Evolutionary conservation across 192 early-diverging fungal species (phyloP), one percentile per base, ranked within the genome.

Genomic region (Coemansia sp.): DNA sequence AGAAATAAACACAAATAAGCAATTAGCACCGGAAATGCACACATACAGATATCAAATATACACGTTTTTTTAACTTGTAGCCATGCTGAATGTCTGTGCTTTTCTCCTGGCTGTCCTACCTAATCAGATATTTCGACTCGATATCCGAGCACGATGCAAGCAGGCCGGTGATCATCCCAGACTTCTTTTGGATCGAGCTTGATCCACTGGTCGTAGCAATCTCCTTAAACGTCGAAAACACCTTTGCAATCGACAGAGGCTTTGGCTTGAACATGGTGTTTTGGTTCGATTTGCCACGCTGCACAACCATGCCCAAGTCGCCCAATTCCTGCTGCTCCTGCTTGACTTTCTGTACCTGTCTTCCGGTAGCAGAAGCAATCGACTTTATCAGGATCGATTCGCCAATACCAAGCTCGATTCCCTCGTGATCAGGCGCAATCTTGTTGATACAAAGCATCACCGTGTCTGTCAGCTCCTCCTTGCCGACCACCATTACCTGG

Each of bases 361-460:
- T 79, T 11, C 96, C 96, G 0, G 98, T 98, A 2, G 93, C 90
- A 53, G 91, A 75, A 3, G 93, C 96, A 72, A 99, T 93, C 9
- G 95, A 93, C 72, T 98, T 98, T 68, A 97, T 91, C 37, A 99
- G 75, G 5, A 96, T 85, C 18, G 91, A 91, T 69, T 98, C 96
- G 37, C 98, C 98, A 63, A 99, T 90, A 6, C 97, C 97, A 28
- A 99, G 83, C 81, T 99, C 98, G 32, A 96, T 84, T 33, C 93
- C 94, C 81, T 98, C 95, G 73, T 97, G 94, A 67, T 99, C 96
- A 0, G 98, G 96, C n/a, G 66, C 92, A 87, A 72, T 91, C 77
- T 92, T 95, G 75, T 95, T 95, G 35, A 98, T 86, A 70, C 96
- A 98, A 53, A 98, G 81, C 76, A 98, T 98, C 17, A 98, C 88